Evolutionary conservation across 2,329 filamentous ascomycete species (phyloP).

Genomic region (Cryphonectria radicalis): DNA sequence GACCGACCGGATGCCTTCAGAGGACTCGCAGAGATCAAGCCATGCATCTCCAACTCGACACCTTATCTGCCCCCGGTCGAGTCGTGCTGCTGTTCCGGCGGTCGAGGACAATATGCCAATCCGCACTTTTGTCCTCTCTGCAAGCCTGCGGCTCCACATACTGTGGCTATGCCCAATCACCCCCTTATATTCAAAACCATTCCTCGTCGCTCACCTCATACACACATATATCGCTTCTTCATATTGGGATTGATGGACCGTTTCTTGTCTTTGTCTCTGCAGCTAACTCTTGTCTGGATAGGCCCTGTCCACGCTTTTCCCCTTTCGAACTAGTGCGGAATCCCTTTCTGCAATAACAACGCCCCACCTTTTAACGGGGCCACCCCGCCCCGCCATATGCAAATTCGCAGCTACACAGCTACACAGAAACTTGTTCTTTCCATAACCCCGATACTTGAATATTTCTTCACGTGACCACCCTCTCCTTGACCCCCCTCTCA

Average conservation of each 20-base stretch:
- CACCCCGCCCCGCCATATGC: conserved; percentile 17
- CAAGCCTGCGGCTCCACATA: not conserved
- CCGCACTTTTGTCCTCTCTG: not conserved
- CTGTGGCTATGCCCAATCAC: not conserved
- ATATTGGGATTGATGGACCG: conserved; percentile 2
- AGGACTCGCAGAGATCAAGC: not conserved
- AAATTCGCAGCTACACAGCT: not conserved
- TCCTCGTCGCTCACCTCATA: not conserved
- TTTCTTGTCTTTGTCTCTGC: conserved; percentile 13
- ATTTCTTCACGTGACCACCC: conserved; percentile 18
- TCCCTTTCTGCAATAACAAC: conserved; percentile 3
- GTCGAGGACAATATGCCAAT: not conserved
- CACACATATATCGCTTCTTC: not conserved
- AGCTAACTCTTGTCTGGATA: conserved; percentile 26
- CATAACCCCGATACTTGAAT: conserved; percentile 12
- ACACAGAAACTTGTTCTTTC: not conserved
- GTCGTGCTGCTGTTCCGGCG: not conserved
- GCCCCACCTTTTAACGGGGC: conserved; percentile 1
- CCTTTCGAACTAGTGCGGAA: conserved; percentile 14
- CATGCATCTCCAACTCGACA: not conserved
- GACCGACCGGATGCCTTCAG: not conserved
- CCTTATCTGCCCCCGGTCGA: not conserved
- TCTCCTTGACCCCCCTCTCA: not conserved
- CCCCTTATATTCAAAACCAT: not conserved
- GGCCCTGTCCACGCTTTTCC: conserved; percentile 11